A percentile compares a stretch with the other conserved stretches of the same genome.
These are phyloP conservation scores for Brassica hybrid DNA, from an alignment of 441 rosid species.

Conservation along the genomic window DNA sequence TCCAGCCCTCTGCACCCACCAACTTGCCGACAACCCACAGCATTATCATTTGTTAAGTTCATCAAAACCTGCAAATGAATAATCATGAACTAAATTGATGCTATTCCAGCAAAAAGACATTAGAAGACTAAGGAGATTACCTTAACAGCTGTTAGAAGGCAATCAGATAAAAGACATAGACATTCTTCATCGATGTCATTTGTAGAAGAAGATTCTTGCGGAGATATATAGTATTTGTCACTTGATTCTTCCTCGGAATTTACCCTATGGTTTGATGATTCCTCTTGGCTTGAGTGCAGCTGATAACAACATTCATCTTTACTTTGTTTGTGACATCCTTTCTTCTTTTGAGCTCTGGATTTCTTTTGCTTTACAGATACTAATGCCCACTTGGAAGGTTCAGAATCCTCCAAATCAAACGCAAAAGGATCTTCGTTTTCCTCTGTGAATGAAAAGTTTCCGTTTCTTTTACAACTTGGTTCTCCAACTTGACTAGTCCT, in stretches of 20 bases:
- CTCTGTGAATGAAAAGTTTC: conserved; percentile 46
- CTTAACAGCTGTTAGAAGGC: conserved; percentile 80
- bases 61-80: conserved; percentile 70
- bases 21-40: conserved; percentile 84
- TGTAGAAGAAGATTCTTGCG: conserved; percentile 44
- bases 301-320: conserved; percentile 48
- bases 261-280: conserved; percentile 52
- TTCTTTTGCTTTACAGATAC: conserved; percentile 54
- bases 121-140: not conserved
- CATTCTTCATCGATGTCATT: conserved; percentile 57
- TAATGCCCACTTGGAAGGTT: conserved; percentile 78
- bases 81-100: not conserved
- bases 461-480: conserved; percentile 42
- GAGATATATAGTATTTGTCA: conserved; percentile 46
- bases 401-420: conserved; percentile 78
- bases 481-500: conserved; percentile 46
- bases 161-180: conserved; percentile 69
- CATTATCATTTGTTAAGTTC: conserved; percentile 92
- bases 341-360: conserved; percentile 47
- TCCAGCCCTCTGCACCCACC: conserved; percentile 87
- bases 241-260: conserved; percentile 47
- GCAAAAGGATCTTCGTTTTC: conserved; percentile 81
- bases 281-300: conserved; percentile 50
- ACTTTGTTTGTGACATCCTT: conserved; percentile 42
- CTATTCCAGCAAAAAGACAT: not conserved